phyloP scores from a whole-genome alignment of 176 grass and related monocot genomes.

The Themeda triandra region DNA sequence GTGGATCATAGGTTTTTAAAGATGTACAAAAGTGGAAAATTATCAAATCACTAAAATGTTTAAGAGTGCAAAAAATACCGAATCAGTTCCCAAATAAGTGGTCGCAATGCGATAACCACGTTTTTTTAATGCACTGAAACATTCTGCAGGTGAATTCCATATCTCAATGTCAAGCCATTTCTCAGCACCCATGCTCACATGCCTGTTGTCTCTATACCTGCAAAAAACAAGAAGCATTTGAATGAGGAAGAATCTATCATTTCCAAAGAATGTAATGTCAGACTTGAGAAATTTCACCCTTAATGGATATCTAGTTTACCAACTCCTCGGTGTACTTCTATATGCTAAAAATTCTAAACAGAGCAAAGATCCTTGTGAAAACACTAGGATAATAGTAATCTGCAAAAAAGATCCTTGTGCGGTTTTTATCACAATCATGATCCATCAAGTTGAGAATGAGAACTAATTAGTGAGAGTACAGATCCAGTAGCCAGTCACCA shows the following conservation, averaged over 20 bases:
- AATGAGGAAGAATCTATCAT: background rate
- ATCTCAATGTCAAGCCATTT: constrained; percentile 99
- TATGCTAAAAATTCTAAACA: background rate
- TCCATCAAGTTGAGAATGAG: background rate
- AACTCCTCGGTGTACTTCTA: background rate
- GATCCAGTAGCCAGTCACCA: background rate
- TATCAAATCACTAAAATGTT: constrained; percentile 48
- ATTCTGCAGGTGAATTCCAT: constrained; percentile 76
- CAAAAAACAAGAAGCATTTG: constrained; percentile 15
- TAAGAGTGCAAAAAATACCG: constrained; percentile 40
- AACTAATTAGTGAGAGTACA: background rate
- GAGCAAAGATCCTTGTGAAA: background rate
- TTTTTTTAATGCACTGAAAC: constrained; percentile 68
- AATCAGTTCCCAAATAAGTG: constrained; percentile 77
- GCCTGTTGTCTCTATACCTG: constrained; percentile 95
- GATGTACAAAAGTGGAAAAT: background rate
- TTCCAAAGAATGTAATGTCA: constrained; percentile 5
- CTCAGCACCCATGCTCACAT: constrained; percentile 99
- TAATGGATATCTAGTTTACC: background rate
- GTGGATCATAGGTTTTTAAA: background rate
- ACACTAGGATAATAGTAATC: background rate
- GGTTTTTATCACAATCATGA: background rate
- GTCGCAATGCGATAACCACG: constrained; percentile 90
- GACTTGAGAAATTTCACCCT: background rate
- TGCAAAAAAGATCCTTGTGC: background rate